Evolutionary conservation across 257 asterid genomes (phyloP), one percentile per base, ranked within the genome.

Genomic region (Solanum ahanhuiri): DNA sequence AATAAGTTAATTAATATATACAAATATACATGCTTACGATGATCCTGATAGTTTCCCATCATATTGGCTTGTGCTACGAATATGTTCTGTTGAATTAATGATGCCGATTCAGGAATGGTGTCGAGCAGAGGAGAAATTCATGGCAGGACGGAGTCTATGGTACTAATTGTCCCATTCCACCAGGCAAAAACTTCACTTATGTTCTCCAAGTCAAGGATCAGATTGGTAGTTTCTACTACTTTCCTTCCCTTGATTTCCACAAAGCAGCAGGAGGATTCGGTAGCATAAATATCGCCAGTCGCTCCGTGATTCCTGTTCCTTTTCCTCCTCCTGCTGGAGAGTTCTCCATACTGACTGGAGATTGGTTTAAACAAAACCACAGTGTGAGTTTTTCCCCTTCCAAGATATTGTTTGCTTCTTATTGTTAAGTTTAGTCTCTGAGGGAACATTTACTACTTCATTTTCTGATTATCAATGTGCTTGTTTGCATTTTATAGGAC

Each of bases 61-160:
- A 51, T 17, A 15, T 51, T 51, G n/a, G 60, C 22, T 5, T 51
- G 60, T 51, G 22, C 60, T 51, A 51, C 3, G 9, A 0, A 17
- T 51, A 15, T 15, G 7, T 51, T 51, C 22, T 51, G 60, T 51
- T 51, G 60, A 51, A 51, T 51, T 51, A 17, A 51, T 51, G 60
- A 51, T 85, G 23, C 83, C 3, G 7, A 48, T 70, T 33, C 71
- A 90, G 92, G 92, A 90, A 90, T 37, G 92, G 92, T 14, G 67
- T 90, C 41, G 88, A 88, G 82, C 92, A 90, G 63, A 85, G 92
- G 83, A 88, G 91, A 84, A 90, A 90, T 83, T 90, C 92, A 17
- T 90, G 92, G 92, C 92, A 90, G 70, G 91, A 90, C 45, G 92
- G 92, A 82, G 92, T 90, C 5, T 90, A 71, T 87, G 92, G 92